Evolutionary conservation across 2,329 filamentous ascomycete genomes (phyloP), one percentile per base, ranked within the genome.

Genomic region (Trichoderma hamatum): DNA sequence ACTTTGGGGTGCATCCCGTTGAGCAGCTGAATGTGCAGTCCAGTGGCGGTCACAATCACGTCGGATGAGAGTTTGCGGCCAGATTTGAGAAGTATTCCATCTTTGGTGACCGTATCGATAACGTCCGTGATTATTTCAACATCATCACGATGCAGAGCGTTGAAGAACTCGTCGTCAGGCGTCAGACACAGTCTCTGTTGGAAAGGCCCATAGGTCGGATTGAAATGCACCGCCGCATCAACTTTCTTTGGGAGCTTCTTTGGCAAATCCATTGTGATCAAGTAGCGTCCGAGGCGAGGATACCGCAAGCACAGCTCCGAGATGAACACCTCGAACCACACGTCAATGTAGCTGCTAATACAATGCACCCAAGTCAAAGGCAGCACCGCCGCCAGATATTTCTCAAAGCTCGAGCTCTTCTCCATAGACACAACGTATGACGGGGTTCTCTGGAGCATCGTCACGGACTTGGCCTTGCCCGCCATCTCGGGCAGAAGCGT

Each of bases 381-480:
- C n/a, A 90, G 74, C 1, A 82, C 74, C 2, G 75, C 76, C 11
- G 80, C 81, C 3, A 86, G 70, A 1, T 80, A 73, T 7, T 72
- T 76, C 43, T 82, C 77, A 2, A 81, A 58, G 2, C 71, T 68
- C 54, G 82, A 82, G 9, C 75, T 75, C 28, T 84, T 82, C 0
- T 84, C 80, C 1, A 88, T 73, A n/a, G 85, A 81, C 55, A 91
- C 73, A 67, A 94, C 84, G 74, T 92, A 94, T 0, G 85, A 86
- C 0, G 93, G 93, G 56, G 89, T 93, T 68, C 93, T 88, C 80
- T 96, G 93, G 3, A 96, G 84, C 87, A 95, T 93, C 1, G 92
- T 95, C 32, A 94, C 88, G 16, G 86, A 85, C 5, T 80, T 80
- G 5, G 91, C 92, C 49, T 85, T 86, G 54, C 90, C 81, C 0